These are phyloP conservation scores for Fraxinus greggii DNA, from an alignment of 305 asterid species.

Conservation along the genomic window DNA sequence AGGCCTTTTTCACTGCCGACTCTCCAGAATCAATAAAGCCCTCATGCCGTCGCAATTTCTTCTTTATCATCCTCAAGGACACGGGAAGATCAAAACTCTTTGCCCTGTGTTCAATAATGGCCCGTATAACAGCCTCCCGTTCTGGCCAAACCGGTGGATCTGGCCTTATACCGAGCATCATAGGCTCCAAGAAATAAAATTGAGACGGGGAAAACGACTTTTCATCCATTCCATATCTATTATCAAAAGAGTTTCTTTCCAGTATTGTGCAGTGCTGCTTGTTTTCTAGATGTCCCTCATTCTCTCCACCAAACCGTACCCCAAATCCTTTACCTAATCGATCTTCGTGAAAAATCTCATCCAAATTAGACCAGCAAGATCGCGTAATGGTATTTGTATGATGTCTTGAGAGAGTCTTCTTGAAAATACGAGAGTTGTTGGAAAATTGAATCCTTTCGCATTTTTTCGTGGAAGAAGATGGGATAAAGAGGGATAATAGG, in stretches of 20 bases:
- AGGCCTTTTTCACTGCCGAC: slow-evolving; percentile 43
- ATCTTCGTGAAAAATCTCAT: slow-evolving; percentile 31
- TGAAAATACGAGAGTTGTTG: slow-evolving; percentile 28
- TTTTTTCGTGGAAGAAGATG: slow-evolving; percentile 22
- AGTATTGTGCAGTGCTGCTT: slow-evolving; percentile 28
- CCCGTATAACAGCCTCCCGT: slow-evolving; percentile 43
- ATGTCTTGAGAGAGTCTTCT: slow-evolving; percentile 27
- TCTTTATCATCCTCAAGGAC: slow-evolving; percentile 76
- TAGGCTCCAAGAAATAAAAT: slow-evolving; percentile 66
- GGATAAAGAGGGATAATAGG: slow-evolving; percentile 22
- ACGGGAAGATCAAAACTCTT: slow-evolving; percentile 70
- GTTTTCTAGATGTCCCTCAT: slow-evolving; percentile 18
- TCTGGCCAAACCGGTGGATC: slow-evolving; percentile 74
- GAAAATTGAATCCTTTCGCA: slow-evolving; percentile 24
- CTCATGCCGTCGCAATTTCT: slow-evolving; percentile 48
- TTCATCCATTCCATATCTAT: slow-evolving; percentile 20
- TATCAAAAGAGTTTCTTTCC: slow-evolving; percentile 22
- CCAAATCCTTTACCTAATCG: slow-evolving; percentile 22
- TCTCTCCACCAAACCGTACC: slow-evolving; percentile 14
- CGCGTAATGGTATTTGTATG: slow-evolving; percentile 25
- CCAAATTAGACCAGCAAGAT: slow-evolving; percentile 45
- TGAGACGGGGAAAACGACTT: slow-evolving; percentile 41
- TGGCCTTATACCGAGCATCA: slow-evolving; percentile 68
- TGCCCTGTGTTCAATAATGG: slow-evolving; percentile 49
- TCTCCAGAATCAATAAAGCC: slow-evolving; percentile 33